phyloP scores from a whole-genome alignment of 2,329 filamentous ascomycete genomes.

The Neocucurbitaria cava region DNA sequence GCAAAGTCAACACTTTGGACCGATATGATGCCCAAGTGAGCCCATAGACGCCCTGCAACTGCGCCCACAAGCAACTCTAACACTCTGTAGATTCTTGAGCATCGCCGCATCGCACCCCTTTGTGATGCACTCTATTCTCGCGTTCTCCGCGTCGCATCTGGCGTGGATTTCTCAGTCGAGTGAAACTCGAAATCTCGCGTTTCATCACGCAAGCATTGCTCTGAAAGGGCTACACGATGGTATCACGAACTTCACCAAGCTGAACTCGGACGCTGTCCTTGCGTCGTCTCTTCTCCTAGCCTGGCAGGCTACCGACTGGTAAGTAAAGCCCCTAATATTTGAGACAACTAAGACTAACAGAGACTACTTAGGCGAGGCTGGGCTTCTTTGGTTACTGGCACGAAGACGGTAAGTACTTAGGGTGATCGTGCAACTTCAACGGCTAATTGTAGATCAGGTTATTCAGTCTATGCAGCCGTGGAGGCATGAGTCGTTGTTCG shows the following conservation, averaged over 20 bases:
- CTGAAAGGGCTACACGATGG: slow-evolving; percentile 88
- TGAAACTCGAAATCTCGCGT: slow-evolving; percentile 85
- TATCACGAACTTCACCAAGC: slow-evolving; percentile 81
- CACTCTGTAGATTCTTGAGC: slow-evolving; percentile 71
- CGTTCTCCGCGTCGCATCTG: slow-evolving; percentile 93
- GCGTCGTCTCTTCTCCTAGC: slow-evolving; percentile 90
- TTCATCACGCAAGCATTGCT: slow-evolving; percentile 85
- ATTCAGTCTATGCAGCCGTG: slow-evolving; percentile 90
- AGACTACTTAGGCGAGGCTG: slow-evolving; percentile 74
- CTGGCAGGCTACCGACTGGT: slow-evolving; percentile 98
- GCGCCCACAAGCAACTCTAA: slow-evolving; percentile 29
- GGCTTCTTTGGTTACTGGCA: slow-evolving; percentile 91
- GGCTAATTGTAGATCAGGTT: slow-evolving; percentile 61
- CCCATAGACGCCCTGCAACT: slow-evolving; percentile 33
- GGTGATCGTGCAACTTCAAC: not conserved
- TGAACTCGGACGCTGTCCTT: slow-evolving; percentile 88
- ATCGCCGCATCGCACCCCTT: slow-evolving; percentile 83
- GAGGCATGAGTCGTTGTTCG: slow-evolving; percentile 88
- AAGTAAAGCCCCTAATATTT: slow-evolving; percentile 49
- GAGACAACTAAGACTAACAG: slow-evolving; percentile 12
- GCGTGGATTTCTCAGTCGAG: slow-evolving; percentile 87
- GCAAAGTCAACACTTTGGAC: slow-evolving; percentile 92
- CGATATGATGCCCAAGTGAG: slow-evolving; percentile 88
- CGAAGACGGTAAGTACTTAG: slow-evolving; percentile 73
- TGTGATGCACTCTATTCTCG: slow-evolving; percentile 92